Percentiles rank a stretch among this genome's conserved stretches.
These are phyloP conservation scores for Tuber indicum DNA, from an alignment of 495 filamentous ascomycete genomes.

Conservation along the genomic window DNA sequence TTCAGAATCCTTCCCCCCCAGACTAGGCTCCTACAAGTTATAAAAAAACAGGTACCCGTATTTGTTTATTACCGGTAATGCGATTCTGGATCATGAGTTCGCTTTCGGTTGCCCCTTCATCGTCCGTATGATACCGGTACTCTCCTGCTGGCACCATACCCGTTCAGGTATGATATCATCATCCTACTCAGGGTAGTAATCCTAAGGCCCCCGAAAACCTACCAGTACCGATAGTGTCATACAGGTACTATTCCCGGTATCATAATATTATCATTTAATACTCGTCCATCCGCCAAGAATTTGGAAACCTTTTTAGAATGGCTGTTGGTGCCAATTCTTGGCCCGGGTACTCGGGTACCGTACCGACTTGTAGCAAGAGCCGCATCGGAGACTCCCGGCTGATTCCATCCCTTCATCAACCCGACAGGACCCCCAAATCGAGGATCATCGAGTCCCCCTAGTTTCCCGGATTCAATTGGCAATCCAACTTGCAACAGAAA, in stretches of 20 bases:
- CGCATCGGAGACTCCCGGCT: neutral
- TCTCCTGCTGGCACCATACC: neutral
- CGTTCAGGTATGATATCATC: neutral
- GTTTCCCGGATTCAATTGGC: neutral
- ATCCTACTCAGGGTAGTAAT: neutral
- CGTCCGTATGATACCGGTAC: neutral
- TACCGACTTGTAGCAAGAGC: neutral
- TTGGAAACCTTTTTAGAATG: no score
- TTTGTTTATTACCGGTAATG: neutral
- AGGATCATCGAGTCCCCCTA: neutral
- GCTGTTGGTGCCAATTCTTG: no score
- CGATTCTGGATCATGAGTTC: neutral
- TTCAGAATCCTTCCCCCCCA: no score
- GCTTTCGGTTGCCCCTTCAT: neutral
- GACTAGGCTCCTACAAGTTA: no score
- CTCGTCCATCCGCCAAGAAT: no score
- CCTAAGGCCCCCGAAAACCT: no score
- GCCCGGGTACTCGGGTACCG: neutral
- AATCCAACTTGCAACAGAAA: neutral
- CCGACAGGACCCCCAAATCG: neutral
- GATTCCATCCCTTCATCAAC: neutral
- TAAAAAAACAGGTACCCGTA: no score
- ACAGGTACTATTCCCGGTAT: no score
- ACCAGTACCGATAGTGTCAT: no score
- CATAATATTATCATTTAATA: no score